phyloP scores from a whole-genome alignment of 176 grass and related monocot species.

The Lolium rigidum region DNA sequence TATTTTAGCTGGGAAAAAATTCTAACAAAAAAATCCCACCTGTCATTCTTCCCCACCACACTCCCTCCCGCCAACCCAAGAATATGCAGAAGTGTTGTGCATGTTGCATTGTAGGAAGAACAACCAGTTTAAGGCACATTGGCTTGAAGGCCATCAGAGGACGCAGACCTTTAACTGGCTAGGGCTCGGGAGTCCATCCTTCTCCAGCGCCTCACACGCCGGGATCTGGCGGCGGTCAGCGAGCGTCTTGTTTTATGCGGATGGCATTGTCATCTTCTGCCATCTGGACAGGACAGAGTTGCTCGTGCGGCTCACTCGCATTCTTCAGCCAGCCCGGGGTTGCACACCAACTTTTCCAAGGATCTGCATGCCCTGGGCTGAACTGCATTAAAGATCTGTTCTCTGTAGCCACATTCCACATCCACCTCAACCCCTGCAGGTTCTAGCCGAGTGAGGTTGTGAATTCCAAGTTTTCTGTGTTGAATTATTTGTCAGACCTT shows the following conservation, averaged over 20 bases:
- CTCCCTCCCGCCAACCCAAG: neutral
- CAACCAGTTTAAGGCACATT: too few species aligned
- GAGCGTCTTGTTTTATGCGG: too few species aligned
- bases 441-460: neutral
- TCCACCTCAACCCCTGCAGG: neutral
- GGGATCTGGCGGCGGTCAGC: too few species aligned
- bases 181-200: neutral
- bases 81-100: neutral
- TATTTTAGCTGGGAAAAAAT: conserved; percentile 2
- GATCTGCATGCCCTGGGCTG: neutral
- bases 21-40: neutral
- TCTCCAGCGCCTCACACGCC: neutral
- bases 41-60: neutral
- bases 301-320: neutral
- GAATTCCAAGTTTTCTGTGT: neutral
- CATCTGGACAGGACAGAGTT: neutral
- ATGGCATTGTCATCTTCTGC: too few species aligned
- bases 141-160: too few species aligned
- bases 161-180: neutral
- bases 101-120: neutral
- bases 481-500: neutral
- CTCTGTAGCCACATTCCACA: neutral
- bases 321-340: neutral
- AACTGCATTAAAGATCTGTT: conserved; percentile 1
- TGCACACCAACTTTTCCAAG: neutral